phyloP scores from a whole-genome alignment of 257 asterid species.

The Nemophila menziesii region DNA sequence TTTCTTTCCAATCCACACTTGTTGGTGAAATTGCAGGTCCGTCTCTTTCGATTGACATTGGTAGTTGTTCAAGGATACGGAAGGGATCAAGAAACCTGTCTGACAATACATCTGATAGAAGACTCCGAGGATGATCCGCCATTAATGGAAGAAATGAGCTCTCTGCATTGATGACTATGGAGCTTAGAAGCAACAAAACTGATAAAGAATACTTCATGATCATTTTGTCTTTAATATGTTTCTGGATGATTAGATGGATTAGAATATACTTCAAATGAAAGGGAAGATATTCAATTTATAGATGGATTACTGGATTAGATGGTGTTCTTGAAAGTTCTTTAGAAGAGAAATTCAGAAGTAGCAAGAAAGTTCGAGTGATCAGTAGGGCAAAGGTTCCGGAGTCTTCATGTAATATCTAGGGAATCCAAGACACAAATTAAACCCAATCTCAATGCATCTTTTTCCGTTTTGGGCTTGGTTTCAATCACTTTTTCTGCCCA shows the following conservation, averaged over 20 bases:
- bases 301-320: neutral
- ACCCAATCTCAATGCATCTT: no score
- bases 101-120: neutral
- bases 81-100: conserved; percentile 17
- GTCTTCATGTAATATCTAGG: neutral
- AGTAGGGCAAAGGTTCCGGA: neutral
- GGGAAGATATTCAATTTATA: neutral
- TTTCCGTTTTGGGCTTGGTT: no score
- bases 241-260: neutral
- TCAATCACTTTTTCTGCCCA: no score
- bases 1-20: conserved; percentile 24
- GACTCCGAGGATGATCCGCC: conserved; percentile 4
- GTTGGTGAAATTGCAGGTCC: neutral
- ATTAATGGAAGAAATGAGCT: conserved; percentile 11
- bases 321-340: neutral
- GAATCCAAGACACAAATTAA: neutral
- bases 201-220: neutral
- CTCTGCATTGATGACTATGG: neutral
- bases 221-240: no score
- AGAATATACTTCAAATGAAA: no score
- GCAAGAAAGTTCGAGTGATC: neutral
- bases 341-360: neutral
- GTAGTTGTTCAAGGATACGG: conserved; percentile 17
- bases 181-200: neutral
- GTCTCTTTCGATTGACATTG: conserved; percentile 14